These are phyloP conservation scores for Wallacemonas sp. DNA, from an alignment of 208 protist genomes.

Conservation along the genomic window DNA sequence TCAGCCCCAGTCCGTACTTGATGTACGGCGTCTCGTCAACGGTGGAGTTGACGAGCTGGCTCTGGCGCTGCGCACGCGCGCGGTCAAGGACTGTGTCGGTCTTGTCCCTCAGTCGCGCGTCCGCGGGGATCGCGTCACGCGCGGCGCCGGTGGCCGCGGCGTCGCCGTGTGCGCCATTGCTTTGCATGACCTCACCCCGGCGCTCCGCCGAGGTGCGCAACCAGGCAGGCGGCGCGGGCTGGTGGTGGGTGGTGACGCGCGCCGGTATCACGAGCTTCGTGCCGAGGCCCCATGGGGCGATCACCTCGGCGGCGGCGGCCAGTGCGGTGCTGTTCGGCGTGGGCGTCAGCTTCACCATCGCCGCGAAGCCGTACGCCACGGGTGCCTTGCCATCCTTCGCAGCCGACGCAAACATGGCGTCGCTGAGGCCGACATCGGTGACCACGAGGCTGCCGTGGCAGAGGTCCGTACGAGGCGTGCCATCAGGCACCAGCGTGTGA, in stretches of 20 bases:
- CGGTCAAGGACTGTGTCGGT: background rate
- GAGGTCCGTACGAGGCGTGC: slow-evolving; percentile 18
- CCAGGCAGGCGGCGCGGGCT: background rate
- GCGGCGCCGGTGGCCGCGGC: too few species aligned
- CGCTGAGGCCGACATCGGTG: slow-evolving; percentile 37
- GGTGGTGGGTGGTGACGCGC: background rate
- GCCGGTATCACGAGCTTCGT: background rate
- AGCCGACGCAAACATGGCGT: slow-evolving; percentile 14
- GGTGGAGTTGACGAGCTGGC: too few species aligned
- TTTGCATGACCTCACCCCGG: background rate
- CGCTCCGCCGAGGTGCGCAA: background rate
- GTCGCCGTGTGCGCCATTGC: background rate
- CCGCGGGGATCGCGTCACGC: too few species aligned
- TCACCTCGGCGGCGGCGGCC: background rate
- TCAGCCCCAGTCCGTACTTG: background rate
- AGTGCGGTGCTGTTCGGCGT: background rate
- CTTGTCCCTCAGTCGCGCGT: too few species aligned
- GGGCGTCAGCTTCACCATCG: background rate
- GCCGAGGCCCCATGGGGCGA: slow-evolving; percentile 13
- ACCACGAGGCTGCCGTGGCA: slow-evolving; percentile 38
- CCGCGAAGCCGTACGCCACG: background rate
- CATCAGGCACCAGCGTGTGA: slow-evolving; percentile 39
- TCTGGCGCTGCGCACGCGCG: too few species aligned
- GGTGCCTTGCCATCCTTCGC: background rate
- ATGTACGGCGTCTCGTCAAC: background rate